phyloP scores from a whole-genome alignment of 305 asterid genomes.

The Fraxinus sp. region DNA sequence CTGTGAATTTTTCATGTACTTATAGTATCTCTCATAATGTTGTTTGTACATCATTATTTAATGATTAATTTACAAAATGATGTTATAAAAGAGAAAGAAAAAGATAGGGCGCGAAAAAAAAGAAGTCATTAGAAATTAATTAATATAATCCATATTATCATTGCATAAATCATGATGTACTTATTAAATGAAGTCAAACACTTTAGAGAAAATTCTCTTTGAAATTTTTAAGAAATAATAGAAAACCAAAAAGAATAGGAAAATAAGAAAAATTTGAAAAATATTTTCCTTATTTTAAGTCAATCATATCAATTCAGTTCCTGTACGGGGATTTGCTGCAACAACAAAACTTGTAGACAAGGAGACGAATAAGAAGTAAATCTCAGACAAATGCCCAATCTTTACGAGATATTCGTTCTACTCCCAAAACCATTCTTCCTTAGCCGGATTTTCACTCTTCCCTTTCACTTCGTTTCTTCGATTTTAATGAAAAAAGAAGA shows the following conservation, averaged over 20 bases:
- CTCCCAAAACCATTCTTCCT: conserved; percentile 27
- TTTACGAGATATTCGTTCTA: conserved; percentile 35
- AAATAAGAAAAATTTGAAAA: neutral
- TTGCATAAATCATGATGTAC: neutral
- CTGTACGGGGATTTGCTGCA: neutral
- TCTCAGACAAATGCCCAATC: conserved; percentile 27
- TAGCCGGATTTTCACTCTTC: conserved; percentile 25
- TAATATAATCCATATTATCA: too few relatives aligned
- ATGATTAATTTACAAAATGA: too few relatives aligned
- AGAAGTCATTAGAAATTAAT: too few relatives aligned
- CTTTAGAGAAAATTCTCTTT: neutral
- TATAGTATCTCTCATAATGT: too few relatives aligned
- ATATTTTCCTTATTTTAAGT: neutral
- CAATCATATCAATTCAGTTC: neutral
- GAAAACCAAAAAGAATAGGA: neutral
- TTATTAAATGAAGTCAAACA: neutral
- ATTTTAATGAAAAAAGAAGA: conserved; percentile 17
- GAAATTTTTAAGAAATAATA: neutral
- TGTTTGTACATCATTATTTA: too few relatives aligned
- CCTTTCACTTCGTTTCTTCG: conserved; percentile 16
- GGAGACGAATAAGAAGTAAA: conserved; percentile 24
- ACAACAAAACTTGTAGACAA: neutral
- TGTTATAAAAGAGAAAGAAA: too few relatives aligned
- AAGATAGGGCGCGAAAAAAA: too few relatives aligned
- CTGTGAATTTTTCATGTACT: too few relatives aligned